phyloP scores from a whole-genome alignment of 1,284 basidiomycete species.

The Anthracocystis walkeri region DNA sequence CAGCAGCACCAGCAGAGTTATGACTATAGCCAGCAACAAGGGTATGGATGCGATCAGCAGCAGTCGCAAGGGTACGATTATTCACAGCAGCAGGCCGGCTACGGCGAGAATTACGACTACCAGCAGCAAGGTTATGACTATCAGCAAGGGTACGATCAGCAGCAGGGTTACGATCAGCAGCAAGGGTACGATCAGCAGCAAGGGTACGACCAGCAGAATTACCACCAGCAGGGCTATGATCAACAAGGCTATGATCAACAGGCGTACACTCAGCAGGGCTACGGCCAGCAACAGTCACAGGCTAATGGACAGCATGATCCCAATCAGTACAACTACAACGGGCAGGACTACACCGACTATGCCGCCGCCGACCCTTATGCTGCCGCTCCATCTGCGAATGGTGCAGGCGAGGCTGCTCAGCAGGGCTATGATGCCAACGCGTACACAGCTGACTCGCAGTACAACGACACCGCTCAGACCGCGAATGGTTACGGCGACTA shows the following conservation, averaged over 20 bases:
- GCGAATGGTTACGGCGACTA: constrained; percentile 19
- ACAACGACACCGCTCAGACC: constrained; percentile 15
- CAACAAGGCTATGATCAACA: neutral
- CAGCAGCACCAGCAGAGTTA: constrained; percentile 31
- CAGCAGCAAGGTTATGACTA: constrained; percentile 13
- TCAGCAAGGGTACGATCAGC: constrained; percentile 22
- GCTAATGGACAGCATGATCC: constrained; percentile 22
- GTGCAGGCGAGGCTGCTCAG: neutral
- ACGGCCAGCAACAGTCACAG: constrained; percentile 12
- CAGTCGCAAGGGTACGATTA: constrained; percentile 17
- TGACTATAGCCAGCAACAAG: constrained; percentile 25
- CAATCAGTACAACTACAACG: constrained; percentile 18
- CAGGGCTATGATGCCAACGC: constrained; percentile 27
- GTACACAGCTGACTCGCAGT: constrained; percentile 11
- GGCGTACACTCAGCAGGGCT: constrained; percentile 5
- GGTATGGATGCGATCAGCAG: constrained; percentile 13
- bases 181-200: constrained; percentile 15
- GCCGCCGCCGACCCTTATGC: constrained; percentile 25
- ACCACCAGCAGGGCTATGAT: constrained; percentile 5
- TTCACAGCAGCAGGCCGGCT: constrained; percentile 24
- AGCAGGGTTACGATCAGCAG: constrained; percentile 14
- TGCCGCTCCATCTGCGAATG: constrained; percentile 11
- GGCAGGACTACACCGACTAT: constrained; percentile 23
- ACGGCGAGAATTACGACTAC: constrained; percentile 24
- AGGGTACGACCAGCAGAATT: constrained; percentile 14